These are phyloP conservation scores for Pseudevernia furfuracea DNA, from an alignment of 495 filamentous ascomycete genomes.

Conservation along the genomic window DNA sequence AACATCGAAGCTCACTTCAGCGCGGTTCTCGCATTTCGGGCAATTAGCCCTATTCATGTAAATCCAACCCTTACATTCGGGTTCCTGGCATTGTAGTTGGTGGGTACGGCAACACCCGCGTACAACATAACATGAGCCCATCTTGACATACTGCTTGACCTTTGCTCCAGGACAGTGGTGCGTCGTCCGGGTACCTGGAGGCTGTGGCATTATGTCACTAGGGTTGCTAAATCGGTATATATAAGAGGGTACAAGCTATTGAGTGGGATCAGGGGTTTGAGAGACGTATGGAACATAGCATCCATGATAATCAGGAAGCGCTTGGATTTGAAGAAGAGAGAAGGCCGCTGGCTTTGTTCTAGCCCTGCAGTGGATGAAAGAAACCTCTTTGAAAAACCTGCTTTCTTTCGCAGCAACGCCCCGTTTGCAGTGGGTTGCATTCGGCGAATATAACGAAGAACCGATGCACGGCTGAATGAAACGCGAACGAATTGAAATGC, in stretches of 20 bases:
- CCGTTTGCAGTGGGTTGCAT: background rate
- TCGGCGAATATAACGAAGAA: background rate
- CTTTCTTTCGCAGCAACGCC: background rate
- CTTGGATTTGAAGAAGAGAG: background rate
- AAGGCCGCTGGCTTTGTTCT: background rate
- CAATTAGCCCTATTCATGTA: background rate
- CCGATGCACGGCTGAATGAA: background rate
- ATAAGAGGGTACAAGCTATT: background rate
- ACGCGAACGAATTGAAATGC: too few species aligned
- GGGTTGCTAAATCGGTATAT: background rate
- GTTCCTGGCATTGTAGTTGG: background rate
- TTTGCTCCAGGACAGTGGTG: background rate
- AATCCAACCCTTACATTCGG: background rate
- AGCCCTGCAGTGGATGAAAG: background rate
- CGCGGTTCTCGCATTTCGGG: background rate
- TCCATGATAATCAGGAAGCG: background rate
- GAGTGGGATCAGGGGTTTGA: background rate
- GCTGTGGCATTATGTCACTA: background rate
- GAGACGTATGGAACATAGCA: background rate
- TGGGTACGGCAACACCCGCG: background rate
- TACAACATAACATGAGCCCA: background rate
- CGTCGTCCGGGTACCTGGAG: background rate
- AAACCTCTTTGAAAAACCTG: background rate
- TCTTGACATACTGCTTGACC: background rate
- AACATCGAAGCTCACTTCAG: background rate